These are phyloP conservation scores for Tanacetum coccineum DNA, from an alignment of 129 eudicot species.

Conservation along the genomic window DNA sequence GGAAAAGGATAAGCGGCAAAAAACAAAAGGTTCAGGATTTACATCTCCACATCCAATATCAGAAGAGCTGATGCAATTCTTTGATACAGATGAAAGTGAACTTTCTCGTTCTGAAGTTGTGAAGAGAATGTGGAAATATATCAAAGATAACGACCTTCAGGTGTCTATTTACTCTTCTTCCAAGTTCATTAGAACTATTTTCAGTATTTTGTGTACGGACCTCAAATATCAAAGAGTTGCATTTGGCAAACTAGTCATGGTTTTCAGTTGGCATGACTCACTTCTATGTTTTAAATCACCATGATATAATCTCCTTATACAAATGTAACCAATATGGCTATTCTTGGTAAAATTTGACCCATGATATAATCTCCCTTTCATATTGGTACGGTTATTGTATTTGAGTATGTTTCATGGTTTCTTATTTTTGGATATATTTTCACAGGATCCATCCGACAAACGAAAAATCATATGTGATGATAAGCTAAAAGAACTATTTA, in stretches of 20 bases:
- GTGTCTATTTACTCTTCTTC: slow-evolving; percentile 24
- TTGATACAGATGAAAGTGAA: slow-evolving; percentile 45
- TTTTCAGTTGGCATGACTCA: no score
- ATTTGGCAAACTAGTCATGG: no score
- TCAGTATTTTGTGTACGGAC: background rate
- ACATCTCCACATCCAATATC: slow-evolving; percentile 44
- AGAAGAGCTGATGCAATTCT: slow-evolving; percentile 40
- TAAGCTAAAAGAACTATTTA: slow-evolving; percentile 51
- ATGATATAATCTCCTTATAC: no score
- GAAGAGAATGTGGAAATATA: slow-evolving; percentile 53
- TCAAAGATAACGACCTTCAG: slow-evolving; percentile 50
- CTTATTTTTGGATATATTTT: slow-evolving; percentile 15
- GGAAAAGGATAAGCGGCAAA: slow-evolving; percentile 31
- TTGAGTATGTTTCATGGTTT: slow-evolving; percentile 10
- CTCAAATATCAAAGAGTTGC: no score
- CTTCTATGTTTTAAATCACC: no score
- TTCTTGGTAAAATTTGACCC: background rate
- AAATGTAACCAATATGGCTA: no score
- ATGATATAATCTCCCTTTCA: background rate
- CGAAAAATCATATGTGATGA: slow-evolving; percentile 51
- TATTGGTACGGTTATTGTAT: background rate
- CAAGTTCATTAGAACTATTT: background rate
- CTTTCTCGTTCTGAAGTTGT: slow-evolving; percentile 45
- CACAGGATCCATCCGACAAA: slow-evolving; percentile 62
- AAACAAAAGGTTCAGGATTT: slow-evolving; percentile 43